Evolutionary conservation across 192 early-diverging fungal genomes (phyloP).

Genomic region (Umbelopsis isabellina): DNA sequence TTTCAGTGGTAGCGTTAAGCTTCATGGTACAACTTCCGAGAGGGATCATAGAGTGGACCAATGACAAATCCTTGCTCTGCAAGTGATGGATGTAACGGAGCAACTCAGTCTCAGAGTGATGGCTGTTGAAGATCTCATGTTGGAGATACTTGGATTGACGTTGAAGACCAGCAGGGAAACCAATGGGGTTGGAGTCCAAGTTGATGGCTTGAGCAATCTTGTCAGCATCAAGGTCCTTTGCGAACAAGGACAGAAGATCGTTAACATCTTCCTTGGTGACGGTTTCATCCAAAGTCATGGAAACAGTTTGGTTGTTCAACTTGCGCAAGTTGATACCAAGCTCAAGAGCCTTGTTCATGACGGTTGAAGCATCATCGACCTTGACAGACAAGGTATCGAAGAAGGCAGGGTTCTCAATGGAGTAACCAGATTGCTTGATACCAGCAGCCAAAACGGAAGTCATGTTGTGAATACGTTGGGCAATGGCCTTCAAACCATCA

Average conservation of each 20-base stretch:
- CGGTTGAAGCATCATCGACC: constrained; percentile 61
- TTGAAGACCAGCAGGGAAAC: constrained; percentile 63
- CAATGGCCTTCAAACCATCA: constrained; percentile 86
- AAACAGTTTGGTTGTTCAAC: constrained; percentile 75
- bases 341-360: constrained; percentile 75
- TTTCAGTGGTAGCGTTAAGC: constrained; percentile 98
- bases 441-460: constrained; percentile 81
- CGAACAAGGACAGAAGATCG: constrained; percentile 80
- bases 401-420: constrained; percentile 80
- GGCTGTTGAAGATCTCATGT: constrained; percentile 93
- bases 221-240: constrained; percentile 53
- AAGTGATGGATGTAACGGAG: constrained; percentile 94
- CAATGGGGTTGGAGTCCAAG: constrained; percentile 9
- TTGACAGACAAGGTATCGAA: constrained; percentile 96
- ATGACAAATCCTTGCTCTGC: constrained; percentile 97
- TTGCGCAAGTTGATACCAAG: constrained; percentile 87
- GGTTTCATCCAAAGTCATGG: constrained; percentile 93
- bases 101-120: constrained; percentile 99
- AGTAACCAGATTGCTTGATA: constrained; percentile 75
- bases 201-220: constrained; percentile 35
- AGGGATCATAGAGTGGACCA: constrained; percentile 99
- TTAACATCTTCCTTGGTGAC: constrained; percentile 82
- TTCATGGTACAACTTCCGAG: constrained; percentile 99
- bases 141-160: constrained; percentile 81
- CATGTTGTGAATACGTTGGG: constrained; percentile 91